phyloP scores from a whole-genome alignment of 2,329 filamentous ascomycete genomes.

The Akanthomyces lecanii region DNA sequence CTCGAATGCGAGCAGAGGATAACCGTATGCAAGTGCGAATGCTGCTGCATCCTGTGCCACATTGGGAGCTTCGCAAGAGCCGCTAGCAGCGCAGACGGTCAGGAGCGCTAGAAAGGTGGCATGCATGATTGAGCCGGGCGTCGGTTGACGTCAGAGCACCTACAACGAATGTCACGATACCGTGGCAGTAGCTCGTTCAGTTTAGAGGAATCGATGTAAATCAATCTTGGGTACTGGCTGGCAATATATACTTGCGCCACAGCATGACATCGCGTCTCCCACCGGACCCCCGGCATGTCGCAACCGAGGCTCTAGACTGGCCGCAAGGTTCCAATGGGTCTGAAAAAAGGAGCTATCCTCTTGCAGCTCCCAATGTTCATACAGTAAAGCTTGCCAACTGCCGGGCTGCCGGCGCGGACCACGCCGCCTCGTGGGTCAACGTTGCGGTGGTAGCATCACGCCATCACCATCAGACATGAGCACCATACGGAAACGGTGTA shows the following conservation, averaged over 20 bases:
- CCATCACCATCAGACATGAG: background rate
- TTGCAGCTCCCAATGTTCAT: background rate
- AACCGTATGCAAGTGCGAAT: background rate
- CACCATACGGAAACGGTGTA: background rate
- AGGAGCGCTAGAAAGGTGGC: background rate
- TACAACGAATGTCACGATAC: background rate
- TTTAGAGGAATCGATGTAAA: background rate
- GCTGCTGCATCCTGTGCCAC: background rate
- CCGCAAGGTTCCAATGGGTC: background rate
- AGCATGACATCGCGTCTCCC: background rate
- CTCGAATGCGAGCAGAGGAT: conserved; percentile 3
- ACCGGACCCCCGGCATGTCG: background rate
- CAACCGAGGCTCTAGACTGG: background rate
- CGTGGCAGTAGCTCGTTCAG: background rate
- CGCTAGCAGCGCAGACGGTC: background rate
- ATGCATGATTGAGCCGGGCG: background rate
- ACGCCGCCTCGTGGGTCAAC: background rate
- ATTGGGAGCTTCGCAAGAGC: background rate
- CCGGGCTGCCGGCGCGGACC: background rate
- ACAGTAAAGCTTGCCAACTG: background rate
- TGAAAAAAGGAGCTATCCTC: background rate
- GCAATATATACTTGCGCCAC: background rate
- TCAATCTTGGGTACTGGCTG: background rate
- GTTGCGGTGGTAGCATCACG: background rate
- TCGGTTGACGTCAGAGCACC: background rate